Percentiles rank a stretch among this genome's conserved stretches.
These are phyloP conservation scores for Moringa oleifera DNA, from an alignment of 345 rosid species.

Conservation along the genomic window DNA sequence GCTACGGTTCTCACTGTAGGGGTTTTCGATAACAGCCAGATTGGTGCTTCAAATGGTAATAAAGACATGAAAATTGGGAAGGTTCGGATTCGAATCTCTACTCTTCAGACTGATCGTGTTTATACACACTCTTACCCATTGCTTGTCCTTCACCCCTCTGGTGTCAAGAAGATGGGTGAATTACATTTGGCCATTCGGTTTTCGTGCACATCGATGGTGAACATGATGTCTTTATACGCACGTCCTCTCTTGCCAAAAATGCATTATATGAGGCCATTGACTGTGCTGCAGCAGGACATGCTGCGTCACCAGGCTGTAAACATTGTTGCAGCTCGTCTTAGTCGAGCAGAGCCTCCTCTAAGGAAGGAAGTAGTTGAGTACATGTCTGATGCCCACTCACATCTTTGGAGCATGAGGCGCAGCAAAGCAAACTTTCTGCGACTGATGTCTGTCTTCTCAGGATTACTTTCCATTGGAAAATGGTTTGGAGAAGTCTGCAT, in stretches of 20 bases:
- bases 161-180: slow-evolving; percentile 95
- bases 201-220: slow-evolving; percentile 53
- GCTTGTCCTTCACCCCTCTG: slow-evolving; percentile 68
- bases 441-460: slow-evolving; percentile 53
- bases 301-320: slow-evolving; percentile 72
- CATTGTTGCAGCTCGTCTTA: slow-evolving; percentile 72
- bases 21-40: slow-evolving; percentile 77
- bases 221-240: slow-evolving; percentile 55
- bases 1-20: slow-evolving; percentile 86
- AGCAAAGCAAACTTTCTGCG: slow-evolving; percentile 90
- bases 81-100: slow-evolving; percentile 75
- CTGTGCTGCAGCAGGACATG: slow-evolving; percentile 68
- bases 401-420: slow-evolving; percentile 94
- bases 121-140: slow-evolving; percentile 84
- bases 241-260: slow-evolving; percentile 81
- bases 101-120: slow-evolving; percentile 72
- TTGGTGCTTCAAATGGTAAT: slow-evolving; percentile 32
- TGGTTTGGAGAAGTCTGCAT: slow-evolving; percentile 81
- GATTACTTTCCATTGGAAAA: slow-evolving; percentile 53
- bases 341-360: slow-evolving; percentile 87
- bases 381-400: slow-evolving; percentile 84
- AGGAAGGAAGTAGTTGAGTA: slow-evolving; percentile 79
- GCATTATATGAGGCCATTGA: slow-evolving; percentile 75
- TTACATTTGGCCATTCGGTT: slow-evolving; percentile 84
- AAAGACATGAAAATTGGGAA: slow-evolving; percentile 70